Evolutionary conservation across 805 yeast genomes (phyloP), one percentile per base, ranked within the genome.

Genomic region (Wickerhamiella qilinensis): DNA sequence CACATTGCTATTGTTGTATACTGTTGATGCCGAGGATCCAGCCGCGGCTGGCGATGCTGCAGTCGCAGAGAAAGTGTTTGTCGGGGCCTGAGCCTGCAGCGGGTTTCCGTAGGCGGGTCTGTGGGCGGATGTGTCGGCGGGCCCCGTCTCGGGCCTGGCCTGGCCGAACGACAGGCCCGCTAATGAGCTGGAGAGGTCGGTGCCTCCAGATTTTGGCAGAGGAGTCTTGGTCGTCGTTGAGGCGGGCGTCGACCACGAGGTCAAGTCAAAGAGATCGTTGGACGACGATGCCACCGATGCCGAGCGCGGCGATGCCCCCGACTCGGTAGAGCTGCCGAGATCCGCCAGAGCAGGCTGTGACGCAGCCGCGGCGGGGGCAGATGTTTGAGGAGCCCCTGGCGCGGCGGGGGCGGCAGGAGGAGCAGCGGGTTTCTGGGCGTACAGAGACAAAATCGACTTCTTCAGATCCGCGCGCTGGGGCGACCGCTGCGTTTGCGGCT

Each of bases 371-470:
- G 1, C 28, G 28, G 36, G 35, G 14, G 33, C 38, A 7, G 25
- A 7, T 6, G 25, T 11, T 11, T 22, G 25, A 11, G 25, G 9
- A 22, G 25, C 25, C 25, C 9, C 25, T 11, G 25, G 25, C 9
- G 25, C 25, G 9, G 25, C 25, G 25, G 25, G 25, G 9, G 25
- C 25, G 4, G 33, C 20, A 6, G 20, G 20, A 16, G 16, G 63
- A n/a, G 52, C 51, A 36, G 49, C 58, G 17, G 77, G 80, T 2
- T 81, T 70, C 1, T 93, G 73, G 19, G 66, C 59, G 56, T 91
- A 91, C 38, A 91, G 67, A 19, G 96, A 84, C 42, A 91, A 61
- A 43, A 91, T 91, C 1, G 95, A 83, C 60, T 83, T 83, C 54
- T 91, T 91, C 57, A 91, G 67, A 52, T 88, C 96, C 3, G 91